Evolutionary conservation across 2,329 filamentous ascomycete genomes (phyloP).

Genomic region (Stachybotrys chlorohalonatus): DNA sequence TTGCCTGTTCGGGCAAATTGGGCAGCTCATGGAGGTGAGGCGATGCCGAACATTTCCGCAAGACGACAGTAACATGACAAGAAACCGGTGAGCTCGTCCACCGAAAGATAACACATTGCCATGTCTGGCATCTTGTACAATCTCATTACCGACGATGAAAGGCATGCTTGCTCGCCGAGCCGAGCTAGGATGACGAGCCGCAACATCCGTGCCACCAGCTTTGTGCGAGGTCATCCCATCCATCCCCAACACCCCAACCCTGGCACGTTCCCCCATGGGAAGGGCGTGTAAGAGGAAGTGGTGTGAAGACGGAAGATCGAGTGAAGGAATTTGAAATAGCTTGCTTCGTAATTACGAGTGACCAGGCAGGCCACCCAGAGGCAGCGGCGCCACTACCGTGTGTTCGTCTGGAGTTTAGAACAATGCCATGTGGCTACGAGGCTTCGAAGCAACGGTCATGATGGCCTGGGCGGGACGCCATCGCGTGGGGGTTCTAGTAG

Average conservation of each 20-base stretch:
- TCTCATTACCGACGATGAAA: background rate
- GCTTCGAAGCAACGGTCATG: background rate
- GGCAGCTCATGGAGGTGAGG: background rate
- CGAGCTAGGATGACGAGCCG: background rate
- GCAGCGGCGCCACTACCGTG: no score
- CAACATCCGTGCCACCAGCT: background rate
- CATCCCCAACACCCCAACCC: background rate
- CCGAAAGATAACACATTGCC: background rate
- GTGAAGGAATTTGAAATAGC: background rate
- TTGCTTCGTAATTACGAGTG: background rate
- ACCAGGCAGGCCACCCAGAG: background rate
- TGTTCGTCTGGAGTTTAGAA: background rate
- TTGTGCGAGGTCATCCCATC: background rate
- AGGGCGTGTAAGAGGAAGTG: background rate
- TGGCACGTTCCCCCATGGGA: background rate
- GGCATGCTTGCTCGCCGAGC: background rate
- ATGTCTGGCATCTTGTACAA: background rate
- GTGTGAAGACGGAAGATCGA: background rate
- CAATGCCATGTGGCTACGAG: background rate
- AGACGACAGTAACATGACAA: background rate
- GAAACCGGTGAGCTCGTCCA: background rate
- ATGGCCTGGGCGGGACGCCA: no score
- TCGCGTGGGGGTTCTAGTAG: background rate
- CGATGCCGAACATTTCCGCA: background rate
- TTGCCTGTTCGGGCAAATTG: background rate